Evolutionary conservation across 1,284 basidiomycete species (phyloP).

Genomic region (Rhodotorula sp.): DNA sequence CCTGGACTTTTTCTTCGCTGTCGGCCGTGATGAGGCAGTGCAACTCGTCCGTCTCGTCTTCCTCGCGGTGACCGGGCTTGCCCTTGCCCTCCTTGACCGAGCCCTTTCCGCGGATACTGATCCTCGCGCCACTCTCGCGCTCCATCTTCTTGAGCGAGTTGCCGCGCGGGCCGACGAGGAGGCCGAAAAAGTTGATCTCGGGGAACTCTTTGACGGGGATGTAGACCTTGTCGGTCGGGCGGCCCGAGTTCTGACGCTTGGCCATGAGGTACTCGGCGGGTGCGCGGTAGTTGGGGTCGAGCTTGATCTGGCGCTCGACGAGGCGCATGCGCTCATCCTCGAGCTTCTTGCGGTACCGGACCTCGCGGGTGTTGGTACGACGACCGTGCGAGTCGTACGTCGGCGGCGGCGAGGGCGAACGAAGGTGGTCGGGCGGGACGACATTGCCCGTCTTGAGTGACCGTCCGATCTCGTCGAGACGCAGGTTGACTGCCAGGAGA

Average conservation of each 20-base stretch:
- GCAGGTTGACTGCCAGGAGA: constrained; percentile 68
- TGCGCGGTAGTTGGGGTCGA: constrained; percentile 94
- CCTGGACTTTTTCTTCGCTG: constrained; percentile 81
- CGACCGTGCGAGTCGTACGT: constrained; percentile 96
- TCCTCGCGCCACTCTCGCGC: constrained; percentile 94
- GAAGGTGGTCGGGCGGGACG: constrained; percentile 77
- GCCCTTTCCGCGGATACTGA: constrained; percentile 96
- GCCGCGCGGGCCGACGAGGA: constrained; percentile 95
- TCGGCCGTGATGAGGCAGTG: constrained; percentile 97
- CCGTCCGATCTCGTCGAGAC: constrained; percentile 94
- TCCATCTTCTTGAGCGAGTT: constrained; percentile 99
- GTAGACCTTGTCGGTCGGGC: constrained; percentile 96
- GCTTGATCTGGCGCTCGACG: constrained; percentile 93
- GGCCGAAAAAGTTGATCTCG: constrained; percentile 99
- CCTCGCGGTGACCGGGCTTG: constrained; percentile 54
- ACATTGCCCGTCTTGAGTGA: constrained; percentile 92
- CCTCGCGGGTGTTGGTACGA: constrained; percentile 95
- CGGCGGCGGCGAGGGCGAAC: constrained; percentile 93
- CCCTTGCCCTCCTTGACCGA: constrained; percentile 96
- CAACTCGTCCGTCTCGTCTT: constrained; percentile 97
- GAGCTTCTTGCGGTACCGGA: constrained; percentile 94
- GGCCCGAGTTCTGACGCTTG: constrained; percentile 83
- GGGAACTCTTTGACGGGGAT: constrained; percentile 99
- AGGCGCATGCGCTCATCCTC: constrained; percentile 88
- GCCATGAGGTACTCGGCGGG: constrained; percentile 82